Percentiles rank a stretch among this genome's conserved stretches.
These are phyloP conservation scores for Candida parachauliodes DNA, from an alignment of 805 yeast genomes.

Conservation along the genomic window DNA sequence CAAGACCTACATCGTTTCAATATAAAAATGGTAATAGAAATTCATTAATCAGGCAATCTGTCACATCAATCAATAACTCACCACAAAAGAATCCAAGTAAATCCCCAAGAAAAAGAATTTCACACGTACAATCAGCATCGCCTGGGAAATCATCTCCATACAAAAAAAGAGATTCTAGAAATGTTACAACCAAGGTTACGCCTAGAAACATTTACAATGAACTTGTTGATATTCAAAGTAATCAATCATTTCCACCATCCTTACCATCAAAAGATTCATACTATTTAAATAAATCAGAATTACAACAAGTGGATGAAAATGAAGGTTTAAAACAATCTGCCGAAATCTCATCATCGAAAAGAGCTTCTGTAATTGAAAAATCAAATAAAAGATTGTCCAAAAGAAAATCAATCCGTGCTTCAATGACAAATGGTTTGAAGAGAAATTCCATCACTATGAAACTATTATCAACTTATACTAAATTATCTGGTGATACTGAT, in stretches of 20 bases:
- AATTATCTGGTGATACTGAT: conserved; percentile 58
- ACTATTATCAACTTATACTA: conserved; percentile 69
- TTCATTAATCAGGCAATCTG: conserved; percentile 6
- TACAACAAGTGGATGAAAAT: conserved; percentile 18
- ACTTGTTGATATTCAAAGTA: conserved; percentile 32
- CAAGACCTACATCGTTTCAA: conserved; percentile 42
- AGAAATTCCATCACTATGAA: conserved; percentile 73
- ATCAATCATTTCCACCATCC: conserved; percentile 34
- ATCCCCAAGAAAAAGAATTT: conserved; percentile 16
- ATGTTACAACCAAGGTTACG: conserved; percentile 20
- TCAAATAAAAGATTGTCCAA: conserved; percentile 29
- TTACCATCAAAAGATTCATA: conserved; percentile 37
- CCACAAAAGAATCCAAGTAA: conserved; percentile 17
- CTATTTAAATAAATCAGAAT: conserved; percentile 7
- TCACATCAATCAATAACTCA: conserved; percentile 18
- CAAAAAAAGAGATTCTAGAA: conserved; percentile 1
- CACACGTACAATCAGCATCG: conserved; percentile 13
- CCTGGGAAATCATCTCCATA: conserved; percentile 19
- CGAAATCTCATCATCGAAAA: conserved; percentile 19
- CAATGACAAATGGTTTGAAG: conserved; percentile 45
- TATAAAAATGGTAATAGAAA: conserved; percentile 19
- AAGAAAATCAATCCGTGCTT: conserved; percentile 36
- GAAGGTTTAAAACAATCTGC: conserved; percentile 27
- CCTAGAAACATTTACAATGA: conserved; percentile 44
- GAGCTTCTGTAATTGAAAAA: conserved; percentile 24